Base-by-base conservation (phyloP, 2,329 filamentous ascomycete genomes). In the Trichoderma semiorbis region DNA sequence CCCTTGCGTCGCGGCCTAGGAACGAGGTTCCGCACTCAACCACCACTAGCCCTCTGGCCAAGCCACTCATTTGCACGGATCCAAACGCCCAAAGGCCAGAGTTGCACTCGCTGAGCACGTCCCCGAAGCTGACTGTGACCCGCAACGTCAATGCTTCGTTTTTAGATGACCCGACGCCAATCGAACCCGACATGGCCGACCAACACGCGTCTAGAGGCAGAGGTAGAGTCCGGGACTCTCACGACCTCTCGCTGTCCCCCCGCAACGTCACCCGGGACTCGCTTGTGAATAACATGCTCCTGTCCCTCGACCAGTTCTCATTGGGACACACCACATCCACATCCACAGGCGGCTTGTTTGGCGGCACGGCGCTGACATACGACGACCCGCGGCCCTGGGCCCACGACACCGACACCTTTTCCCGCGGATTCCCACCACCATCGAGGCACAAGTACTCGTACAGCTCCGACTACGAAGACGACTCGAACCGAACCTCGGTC, bases 281-380 rank as follows among this genome's bases (percentile, higher is more conserved):
- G 43, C 90, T 99, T 75, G 94, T 99, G 72, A 92, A 96, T 81
- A 97, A 98, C 81, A 96, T 99, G 92, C 90, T 98, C 73, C 86
- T 96, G 75, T 97, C 95, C 53, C 90, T 99, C 74, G 95, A 97
- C 82, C 92, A 95, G 81, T 90, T 95, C 78, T 91, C 89, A 53
- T 85, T 88, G 76, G 85, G 81, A 58, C 84, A 87, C 75, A 78
- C 66, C n/a, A 32, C 65, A 28, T 28, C 66, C 36, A 43, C 36
- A 39, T 39, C 36, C 53, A 55, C 66, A 2, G 55, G 65, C 62
- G 60, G 67, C 58, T 64, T 28, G 69, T 73, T 67, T 69, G 70
- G 69, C 65, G 69, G 70, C 43, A 55, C 47, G 53, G 36, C 73
- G 36, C 73, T 73, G 57, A 73, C 74, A 74, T 77, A 78, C 76